Percentiles rank a stretch among this genome's conserved stretches.
Conservation (phyloP, 2,329 filamentous ascomycete genomes). For the Ophiostoma populinum region DNA sequence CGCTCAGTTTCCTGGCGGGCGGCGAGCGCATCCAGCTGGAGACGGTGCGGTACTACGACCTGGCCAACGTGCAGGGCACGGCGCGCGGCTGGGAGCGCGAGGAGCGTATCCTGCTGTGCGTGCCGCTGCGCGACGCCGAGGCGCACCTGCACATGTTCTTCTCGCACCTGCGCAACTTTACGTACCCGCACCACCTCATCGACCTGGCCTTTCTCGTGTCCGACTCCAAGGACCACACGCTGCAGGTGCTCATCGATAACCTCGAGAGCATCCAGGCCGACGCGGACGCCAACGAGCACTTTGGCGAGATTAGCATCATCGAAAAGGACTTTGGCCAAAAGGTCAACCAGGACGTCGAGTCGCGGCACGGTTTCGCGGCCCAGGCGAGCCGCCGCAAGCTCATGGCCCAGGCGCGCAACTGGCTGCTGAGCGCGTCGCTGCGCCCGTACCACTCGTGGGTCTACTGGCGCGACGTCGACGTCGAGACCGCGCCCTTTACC, state of each 20-base stretch:
- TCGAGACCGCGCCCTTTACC: constrained; percentile 90
- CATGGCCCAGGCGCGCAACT: constrained; percentile 96
- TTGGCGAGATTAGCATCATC: constrained; percentile 92
- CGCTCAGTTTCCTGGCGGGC: constrained; percentile 52
- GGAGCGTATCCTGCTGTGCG: constrained; percentile 87
- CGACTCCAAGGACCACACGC: constrained; percentile 85
- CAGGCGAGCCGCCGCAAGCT: constrained; percentile 86
- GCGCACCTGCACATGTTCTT: constrained; percentile 96
- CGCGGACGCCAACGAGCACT: constrained; percentile 62
- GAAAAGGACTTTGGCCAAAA: constrained; percentile 98
- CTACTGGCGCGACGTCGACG: constrained; percentile 65
- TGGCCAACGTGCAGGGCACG: constrained; percentile 79
- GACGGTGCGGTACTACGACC: constrained; percentile 92
- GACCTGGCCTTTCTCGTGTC: constrained; percentile 94
- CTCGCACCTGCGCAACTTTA: constrained; percentile 88
- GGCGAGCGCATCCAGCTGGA: constrained; percentile 64
- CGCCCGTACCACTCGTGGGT: constrained; percentile 92
- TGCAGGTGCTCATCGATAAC: constrained; percentile 56
- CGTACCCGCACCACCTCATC: constrained; percentile 90
- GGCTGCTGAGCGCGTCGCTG: constrained; percentile 83
- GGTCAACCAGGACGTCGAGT: constrained; percentile 95
- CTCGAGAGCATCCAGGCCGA: constrained; percentile 67
- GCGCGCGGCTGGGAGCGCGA: constrained; percentile 90
- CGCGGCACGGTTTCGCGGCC: constrained; percentile 89
- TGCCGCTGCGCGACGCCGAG: constrained; percentile 82